Evolutionary conservation across 1,284 basidiomycete genomes (phyloP).

Genomic region (Amylostereum areolatum): DNA sequence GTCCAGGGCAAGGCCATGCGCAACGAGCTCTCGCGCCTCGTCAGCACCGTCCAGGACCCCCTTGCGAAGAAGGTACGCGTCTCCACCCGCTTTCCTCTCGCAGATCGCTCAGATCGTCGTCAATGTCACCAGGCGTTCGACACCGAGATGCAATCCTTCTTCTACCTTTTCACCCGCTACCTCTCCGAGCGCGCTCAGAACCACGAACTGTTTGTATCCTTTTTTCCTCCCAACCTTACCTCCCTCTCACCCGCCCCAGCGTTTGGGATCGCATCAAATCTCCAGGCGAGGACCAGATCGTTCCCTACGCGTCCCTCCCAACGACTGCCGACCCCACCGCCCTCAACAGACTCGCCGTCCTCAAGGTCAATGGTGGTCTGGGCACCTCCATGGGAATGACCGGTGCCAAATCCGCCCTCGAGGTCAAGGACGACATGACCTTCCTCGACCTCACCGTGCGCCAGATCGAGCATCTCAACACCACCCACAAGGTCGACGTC

Average conservation of each 20-base stretch:
- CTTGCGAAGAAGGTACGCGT: conserved; percentile 73
- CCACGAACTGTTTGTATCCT: conserved; percentile 78
- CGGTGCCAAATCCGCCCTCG: conserved; percentile 83
- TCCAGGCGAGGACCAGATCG: conserved; percentile 89
- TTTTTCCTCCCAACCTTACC: conserved; percentile 11
- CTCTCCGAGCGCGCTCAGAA: conserved; percentile 93
- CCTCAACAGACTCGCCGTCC: conserved; percentile 93
- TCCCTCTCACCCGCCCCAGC: conserved; percentile 34
- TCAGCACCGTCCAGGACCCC: conserved; percentile 76
- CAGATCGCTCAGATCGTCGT: conserved; percentile 9
- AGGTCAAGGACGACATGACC: conserved; percentile 95
- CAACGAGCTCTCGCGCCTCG: conserved; percentile 95
- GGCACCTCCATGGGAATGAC: conserved; percentile 98
- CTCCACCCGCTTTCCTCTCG: conserved; percentile 3
- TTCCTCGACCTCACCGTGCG: conserved; percentile 95
- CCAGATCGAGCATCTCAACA: conserved; percentile 88
- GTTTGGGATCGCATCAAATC: conserved; percentile 98
- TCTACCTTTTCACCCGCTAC: conserved; percentile 98
- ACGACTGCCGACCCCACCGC: conserved; percentile 58
- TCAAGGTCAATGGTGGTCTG: conserved; percentile 99
- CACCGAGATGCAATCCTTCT: conserved; percentile 98
- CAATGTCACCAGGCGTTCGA: conserved; percentile 75
- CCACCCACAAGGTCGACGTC: conserved; percentile 68
- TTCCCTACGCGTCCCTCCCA: conserved; percentile 78
- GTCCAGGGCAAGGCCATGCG: conserved; percentile 98